These are phyloP conservation scores for Cinnamomum chago DNA, from an alignment of 164 flowering plant genomes.

Conservation along the genomic window DNA sequence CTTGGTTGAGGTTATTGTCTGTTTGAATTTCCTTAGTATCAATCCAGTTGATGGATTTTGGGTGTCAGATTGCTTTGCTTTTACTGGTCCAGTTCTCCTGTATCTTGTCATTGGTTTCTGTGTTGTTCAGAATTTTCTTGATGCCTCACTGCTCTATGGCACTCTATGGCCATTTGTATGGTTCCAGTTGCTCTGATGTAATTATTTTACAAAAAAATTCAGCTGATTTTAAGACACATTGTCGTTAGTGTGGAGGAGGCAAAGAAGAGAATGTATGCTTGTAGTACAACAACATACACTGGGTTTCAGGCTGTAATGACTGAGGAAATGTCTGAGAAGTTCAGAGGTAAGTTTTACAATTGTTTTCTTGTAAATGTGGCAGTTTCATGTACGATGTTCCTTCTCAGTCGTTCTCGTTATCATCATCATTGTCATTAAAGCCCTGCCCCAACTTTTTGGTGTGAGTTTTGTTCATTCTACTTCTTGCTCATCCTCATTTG, in stretches of 20 bases:
- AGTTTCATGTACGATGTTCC: slow-evolving; percentile 6
- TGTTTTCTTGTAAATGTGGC: background rate
- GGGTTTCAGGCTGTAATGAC: slow-evolving; percentile 88
- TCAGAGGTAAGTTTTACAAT: slow-evolving; percentile 40
- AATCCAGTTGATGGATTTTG: background rate
- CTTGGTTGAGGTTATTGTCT: no score
- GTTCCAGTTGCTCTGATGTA: background rate
- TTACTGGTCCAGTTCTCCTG: no score
- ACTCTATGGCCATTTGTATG: background rate
- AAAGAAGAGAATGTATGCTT: slow-evolving; percentile 81
- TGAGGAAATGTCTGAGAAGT: slow-evolving; percentile 78
- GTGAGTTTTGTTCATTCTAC: background rate
- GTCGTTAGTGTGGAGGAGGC: slow-evolving; percentile 79
- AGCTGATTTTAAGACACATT: background rate
- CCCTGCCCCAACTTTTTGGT: background rate
- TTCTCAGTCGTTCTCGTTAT: background rate
- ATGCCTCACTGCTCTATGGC: background rate
- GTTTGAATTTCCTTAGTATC: no score
- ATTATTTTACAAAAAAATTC: background rate
- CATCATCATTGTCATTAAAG: background rate
- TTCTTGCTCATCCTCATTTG: no score
- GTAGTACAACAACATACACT: slow-evolving; percentile 82
- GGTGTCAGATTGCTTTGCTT: background rate
- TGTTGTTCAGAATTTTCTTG: background rate
- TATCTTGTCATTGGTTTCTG: no score